These are phyloP conservation scores for Xylariaceae sp. DNA, from an alignment of 2,329 filamentous ascomycete species.

Conservation along the genomic window DNA sequence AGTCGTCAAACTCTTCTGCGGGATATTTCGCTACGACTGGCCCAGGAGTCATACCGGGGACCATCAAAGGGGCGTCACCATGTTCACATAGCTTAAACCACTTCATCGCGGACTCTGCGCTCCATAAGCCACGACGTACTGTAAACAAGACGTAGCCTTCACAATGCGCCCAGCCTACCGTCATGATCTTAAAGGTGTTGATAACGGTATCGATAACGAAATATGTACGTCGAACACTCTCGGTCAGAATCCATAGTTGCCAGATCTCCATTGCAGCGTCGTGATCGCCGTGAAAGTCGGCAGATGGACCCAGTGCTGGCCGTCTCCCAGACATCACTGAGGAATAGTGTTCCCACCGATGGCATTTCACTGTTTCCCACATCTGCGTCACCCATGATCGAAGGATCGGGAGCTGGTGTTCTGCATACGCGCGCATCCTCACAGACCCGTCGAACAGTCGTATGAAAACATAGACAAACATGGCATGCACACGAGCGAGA, in stretches of 20 bases:
- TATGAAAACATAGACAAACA: conserved; percentile 11
- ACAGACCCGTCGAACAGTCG: conserved; percentile 8
- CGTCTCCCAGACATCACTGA: background rate
- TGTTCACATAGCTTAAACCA: conserved; percentile 5
- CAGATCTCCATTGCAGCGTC: conserved; percentile 6
- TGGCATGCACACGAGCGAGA: conserved; percentile 5
- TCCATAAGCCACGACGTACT: conserved; percentile 6
- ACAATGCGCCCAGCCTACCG: conserved; percentile 6
- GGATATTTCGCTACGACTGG: conserved; percentile 8
- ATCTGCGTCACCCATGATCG: conserved; percentile 5
- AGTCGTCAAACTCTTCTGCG: conserved; percentile 7
- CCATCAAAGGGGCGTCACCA: conserved; percentile 4
- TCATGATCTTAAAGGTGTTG: conserved; percentile 6
- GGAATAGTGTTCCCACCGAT: conserved; percentile 2
- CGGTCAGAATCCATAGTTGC: conserved; percentile 10
- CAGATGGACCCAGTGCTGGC: background rate
- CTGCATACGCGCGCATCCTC: conserved; percentile 4
- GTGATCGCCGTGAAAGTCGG: conserved; percentile 5
- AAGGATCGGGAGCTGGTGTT: conserved; percentile 2
- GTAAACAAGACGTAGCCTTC: conserved; percentile 4
- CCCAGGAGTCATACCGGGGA: conserved; percentile 1
- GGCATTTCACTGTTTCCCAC: conserved; percentile 5
- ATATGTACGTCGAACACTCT: conserved; percentile 8
- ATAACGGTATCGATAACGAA: conserved; percentile 5
- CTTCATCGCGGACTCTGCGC: conserved; percentile 7